phyloP scores from a whole-genome alignment of 352 stramenopile species.

The Plasmopara halstedii region DNA sequence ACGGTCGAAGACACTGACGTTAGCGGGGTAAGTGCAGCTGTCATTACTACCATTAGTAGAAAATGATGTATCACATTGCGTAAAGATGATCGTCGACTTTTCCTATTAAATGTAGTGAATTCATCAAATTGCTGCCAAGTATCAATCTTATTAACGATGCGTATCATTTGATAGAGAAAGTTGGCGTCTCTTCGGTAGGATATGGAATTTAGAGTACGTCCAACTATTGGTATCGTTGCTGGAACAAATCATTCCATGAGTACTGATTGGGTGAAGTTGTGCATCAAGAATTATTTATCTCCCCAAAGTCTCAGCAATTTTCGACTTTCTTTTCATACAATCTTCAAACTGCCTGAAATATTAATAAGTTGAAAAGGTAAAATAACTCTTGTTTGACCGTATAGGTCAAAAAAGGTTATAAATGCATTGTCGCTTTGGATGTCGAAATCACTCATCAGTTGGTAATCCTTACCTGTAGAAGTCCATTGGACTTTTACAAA shows the following conservation, averaged over 20 bases:
- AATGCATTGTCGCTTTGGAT: accelerated
- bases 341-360: too few relatives aligned
- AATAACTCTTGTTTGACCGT: slow-evolving; percentile 22
- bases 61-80: neutral
- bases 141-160: slow-evolving; percentile 1
- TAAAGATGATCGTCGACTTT: neutral
- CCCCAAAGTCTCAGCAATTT: too few relatives aligned
- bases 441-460: slow-evolving; percentile 62
- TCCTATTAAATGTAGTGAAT: neutral
- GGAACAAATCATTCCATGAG: too few relatives aligned
- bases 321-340: too few relatives aligned
- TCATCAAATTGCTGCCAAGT: neutral
- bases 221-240: too few relatives aligned
- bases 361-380: too few relatives aligned
- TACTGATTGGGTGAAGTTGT: too few relatives aligned
- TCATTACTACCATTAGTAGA: neutral
- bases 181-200: neutral
- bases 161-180: neutral
- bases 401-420: slow-evolving; percentile 7
- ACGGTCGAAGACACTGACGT: neutral
- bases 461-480: slow-evolving; percentile 81
- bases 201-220: neutral
- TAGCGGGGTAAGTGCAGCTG: neutral
- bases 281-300: too few relatives aligned
- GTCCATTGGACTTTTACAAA: slow-evolving; percentile 57